A percentile compares a stretch with the other conserved stretches of the same genome.
Conservation (phyloP, 2,329 filamentous ascomycete species). For the Fusarium sp. region DNA sequence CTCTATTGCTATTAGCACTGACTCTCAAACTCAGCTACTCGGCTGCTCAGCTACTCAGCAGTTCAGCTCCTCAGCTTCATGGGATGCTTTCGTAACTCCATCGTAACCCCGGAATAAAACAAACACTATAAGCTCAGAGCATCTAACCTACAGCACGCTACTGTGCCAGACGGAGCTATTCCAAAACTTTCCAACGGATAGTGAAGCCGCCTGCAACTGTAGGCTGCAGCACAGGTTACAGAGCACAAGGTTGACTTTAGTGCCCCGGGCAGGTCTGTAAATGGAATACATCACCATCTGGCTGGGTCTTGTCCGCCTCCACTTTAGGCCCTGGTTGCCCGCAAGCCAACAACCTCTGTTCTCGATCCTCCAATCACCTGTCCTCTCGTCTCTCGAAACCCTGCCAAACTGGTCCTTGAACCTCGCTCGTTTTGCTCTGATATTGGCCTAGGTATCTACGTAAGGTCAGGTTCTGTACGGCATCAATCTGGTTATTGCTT, state of each 20-base stretch:
- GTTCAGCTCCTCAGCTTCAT: not conserved
- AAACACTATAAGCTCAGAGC: not conserved
- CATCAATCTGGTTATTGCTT: conserved; percentile 32
- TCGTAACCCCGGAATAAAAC: not conserved
- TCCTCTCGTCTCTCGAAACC: conserved; percentile 37
- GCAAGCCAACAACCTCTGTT: conserved; percentile 26
- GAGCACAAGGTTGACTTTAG: conserved; percentile 7
- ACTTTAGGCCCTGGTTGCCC: conserved; percentile 32
- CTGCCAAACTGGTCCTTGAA: conserved; percentile 38
- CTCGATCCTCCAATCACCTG: conserved; percentile 42
- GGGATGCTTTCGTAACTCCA: not conserved
- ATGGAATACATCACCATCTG: conserved; percentile 31
- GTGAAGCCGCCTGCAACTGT: conserved; percentile 10
- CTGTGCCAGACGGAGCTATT: not conserved
- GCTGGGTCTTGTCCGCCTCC: conserved; percentile 28
- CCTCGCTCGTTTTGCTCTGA: conserved; percentile 42
- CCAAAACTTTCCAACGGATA: not conserved
- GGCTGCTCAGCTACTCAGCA: not conserved
- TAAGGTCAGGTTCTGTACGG: conserved; percentile 11
- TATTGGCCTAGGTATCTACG: conserved; percentile 16
- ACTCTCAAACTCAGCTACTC: not conserved
- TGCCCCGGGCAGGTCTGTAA: conserved; percentile 8
- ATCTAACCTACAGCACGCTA: not conserved
- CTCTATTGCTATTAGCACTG: not conserved
- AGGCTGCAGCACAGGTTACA: conserved; percentile 15